Percentiles rank a stretch among this genome's conserved stretches.
phyloP scores from a whole-genome alignment of 1,284 basidiomycete genomes.

The Cutaneotrichosporon sp. region DNA sequence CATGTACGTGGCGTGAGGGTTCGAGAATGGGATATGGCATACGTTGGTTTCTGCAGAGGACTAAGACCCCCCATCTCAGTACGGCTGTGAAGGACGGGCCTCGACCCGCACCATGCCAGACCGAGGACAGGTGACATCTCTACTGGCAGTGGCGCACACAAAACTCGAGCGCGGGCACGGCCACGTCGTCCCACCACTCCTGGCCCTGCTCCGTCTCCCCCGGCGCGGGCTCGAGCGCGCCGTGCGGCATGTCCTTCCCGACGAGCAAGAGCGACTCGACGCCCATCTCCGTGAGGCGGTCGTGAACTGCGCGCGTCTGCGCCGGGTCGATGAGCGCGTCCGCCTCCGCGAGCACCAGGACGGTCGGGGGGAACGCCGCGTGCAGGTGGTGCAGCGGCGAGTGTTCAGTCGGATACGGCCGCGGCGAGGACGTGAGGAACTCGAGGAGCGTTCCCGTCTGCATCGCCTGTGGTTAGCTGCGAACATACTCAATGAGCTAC shows the following conservation, averaged over 20 bases:
- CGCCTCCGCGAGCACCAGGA: neutral
- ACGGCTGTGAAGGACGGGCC: too few species aligned
- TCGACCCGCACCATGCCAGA: too few species aligned
- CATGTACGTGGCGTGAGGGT: too few species aligned
- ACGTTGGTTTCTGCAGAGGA: too few species aligned
- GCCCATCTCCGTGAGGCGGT: neutral
- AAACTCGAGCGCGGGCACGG: neutral
- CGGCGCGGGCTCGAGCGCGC: neutral
- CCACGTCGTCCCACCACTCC: neutral
- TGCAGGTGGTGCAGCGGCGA: neutral
- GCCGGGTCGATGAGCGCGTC: slow-evolving; percentile 1
- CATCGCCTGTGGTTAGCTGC: neutral
- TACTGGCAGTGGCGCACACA: neutral
- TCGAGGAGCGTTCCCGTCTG: neutral
- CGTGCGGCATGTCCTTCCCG: slow-evolving; percentile 11
- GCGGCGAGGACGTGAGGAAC: neutral
- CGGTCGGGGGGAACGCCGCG: slow-evolving; percentile 5
- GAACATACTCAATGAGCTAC: neutral
- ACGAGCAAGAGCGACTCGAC: slow-evolving; percentile 4
- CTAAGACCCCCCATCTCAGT: too few species aligned
- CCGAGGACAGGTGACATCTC: too few species aligned
- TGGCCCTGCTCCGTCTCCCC: neutral
- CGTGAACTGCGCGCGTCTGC: neutral
- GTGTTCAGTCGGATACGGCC: neutral
- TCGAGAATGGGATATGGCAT: too few species aligned